These are phyloP conservation scores for Hymenoscyphus occultus DNA, from an alignment of 2,329 filamentous ascomycete species.

Conservation along the genomic window DNA sequence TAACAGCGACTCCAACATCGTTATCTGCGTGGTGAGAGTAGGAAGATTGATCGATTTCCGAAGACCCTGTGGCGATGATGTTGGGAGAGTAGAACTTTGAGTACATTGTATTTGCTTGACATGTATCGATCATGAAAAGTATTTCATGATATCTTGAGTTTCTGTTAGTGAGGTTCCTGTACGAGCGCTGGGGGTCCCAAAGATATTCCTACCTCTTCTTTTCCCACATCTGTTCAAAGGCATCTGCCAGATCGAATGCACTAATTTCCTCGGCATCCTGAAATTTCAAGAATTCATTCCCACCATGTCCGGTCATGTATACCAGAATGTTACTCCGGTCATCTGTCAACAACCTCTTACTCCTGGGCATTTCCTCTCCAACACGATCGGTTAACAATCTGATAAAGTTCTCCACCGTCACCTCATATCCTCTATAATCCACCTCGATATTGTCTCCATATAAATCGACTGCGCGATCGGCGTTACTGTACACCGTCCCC, in stretches of 20 bases:
- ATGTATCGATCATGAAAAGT: conserved; percentile 99
- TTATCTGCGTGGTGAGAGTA: conserved; percentile 98
- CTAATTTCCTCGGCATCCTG: conserved; percentile 98
- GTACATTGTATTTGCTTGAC: conserved; percentile 99
- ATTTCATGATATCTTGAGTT: conserved; percentile 80
- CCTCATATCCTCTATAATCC: conserved; percentile 96
- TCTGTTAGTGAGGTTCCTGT: conserved; percentile 10
- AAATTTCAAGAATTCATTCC: conserved; percentile 97
- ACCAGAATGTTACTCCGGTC: conserved; percentile 95
- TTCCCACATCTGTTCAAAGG: conserved; percentile 99
- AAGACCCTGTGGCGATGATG: conserved; percentile 96
- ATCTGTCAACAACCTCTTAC: conserved; percentile 90
- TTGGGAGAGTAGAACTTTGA: conserved; percentile 97
- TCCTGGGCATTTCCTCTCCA: conserved; percentile 89
- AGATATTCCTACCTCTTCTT: conserved; percentile 73
- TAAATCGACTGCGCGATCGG: conserved; percentile 88
- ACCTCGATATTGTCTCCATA: conserved; percentile 99
- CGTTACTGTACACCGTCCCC: conserved; percentile 97
- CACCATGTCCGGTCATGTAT: conserved; percentile 98
- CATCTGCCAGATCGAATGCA: conserved; percentile 91
- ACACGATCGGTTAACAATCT: conserved; percentile 90
- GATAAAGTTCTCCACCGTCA: conserved; percentile 99
- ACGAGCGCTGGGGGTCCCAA: neutral
- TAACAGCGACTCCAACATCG: conserved; percentile 95
- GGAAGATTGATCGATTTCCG: conserved; percentile 90